Conservation (phyloP, 805 yeast species). For the Lipomyces spencermartinsiae region DNA sequence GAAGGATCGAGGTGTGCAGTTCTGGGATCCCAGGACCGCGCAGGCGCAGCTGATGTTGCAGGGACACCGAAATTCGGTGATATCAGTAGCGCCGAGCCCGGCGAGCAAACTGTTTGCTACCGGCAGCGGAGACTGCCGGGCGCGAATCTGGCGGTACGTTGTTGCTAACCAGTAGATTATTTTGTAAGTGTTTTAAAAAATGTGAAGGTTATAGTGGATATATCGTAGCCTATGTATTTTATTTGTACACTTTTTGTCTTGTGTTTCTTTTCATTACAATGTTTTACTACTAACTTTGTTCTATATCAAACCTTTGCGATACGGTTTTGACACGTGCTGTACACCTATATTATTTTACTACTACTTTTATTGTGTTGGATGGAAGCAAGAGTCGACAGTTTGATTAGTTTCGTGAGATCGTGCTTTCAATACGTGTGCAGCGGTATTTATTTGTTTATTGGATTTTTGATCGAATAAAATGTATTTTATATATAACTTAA, state of each 20-base stretch:
- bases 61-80: conserved; percentile 95
- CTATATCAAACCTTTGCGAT: background rate
- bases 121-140: conserved; percentile 96
- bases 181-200: background rate
- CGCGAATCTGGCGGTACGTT: conserved; percentile 78
- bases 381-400: background rate
- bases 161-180: conserved; percentile 24
- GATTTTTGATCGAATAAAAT: background rate
- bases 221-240: background rate
- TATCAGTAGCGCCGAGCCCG: conserved; percentile 89
- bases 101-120: conserved; percentile 92
- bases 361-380: background rate
- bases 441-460: background rate
- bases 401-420: too few relatives aligned
- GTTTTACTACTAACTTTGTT: background rate
- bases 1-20: conserved; percentile 94
- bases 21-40: conserved; percentile 94
- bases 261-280: background rate
- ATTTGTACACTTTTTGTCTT: background rate
- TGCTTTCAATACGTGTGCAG: too few relatives aligned
- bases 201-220: background rate
- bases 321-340: background rate
- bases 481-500: background rate
- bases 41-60: conserved; percentile 93
- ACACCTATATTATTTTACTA: background rate